A percentile compares a stretch with the other conserved stretches of the same genome.
Evolutionary conservation across 2,329 filamentous ascomycete genomes (phyloP).

Genomic region (Talaromyces funiculosus): DNA sequence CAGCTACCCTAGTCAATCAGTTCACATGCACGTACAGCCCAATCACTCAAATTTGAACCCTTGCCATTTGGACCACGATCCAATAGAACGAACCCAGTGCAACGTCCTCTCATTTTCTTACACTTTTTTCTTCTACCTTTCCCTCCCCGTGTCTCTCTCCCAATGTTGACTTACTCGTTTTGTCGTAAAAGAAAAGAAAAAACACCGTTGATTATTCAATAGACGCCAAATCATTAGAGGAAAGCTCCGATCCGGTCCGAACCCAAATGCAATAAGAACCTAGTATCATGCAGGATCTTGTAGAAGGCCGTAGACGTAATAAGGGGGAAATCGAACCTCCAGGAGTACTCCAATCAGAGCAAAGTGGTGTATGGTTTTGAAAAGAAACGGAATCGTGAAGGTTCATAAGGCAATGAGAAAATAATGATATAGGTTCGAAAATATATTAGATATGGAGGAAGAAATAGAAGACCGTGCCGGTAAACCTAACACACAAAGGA

Average conservation of each 20-base stretch:
- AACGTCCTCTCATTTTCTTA: not conserved
- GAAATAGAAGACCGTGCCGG: conserved; percentile 15
- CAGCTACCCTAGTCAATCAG: not conserved
- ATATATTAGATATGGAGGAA: not conserved
- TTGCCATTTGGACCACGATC: not conserved
- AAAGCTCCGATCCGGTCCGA: conserved; percentile 3
- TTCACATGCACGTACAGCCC: conserved; percentile 4
- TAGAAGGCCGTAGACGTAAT: conserved; percentile 34
- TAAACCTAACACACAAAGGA: conserved; percentile 29
- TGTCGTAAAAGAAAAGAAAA: not conserved
- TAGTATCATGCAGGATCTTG: not conserved
- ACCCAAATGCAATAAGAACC: conserved; percentile 8
- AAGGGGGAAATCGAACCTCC: conserved; percentile 14
- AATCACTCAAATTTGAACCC: conserved; percentile 5
- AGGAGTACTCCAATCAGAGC: not conserved
- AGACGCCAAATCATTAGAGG: conserved; percentile 10
- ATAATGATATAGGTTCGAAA: not conserved
- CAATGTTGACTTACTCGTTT: conserved; percentile 2
- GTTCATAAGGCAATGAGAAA: not conserved
- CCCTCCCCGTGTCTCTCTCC: not conserved
- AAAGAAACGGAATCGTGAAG: conserved; percentile 13
- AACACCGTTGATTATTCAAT: conserved; percentile 4
- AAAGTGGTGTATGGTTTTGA: not conserved
- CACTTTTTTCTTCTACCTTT: not conserved
- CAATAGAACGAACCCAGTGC: not conserved